These are phyloP conservation scores for Steccherinum ochraceum DNA, from an alignment of 768 basidiomycete species.

Conservation along the genomic window DNA sequence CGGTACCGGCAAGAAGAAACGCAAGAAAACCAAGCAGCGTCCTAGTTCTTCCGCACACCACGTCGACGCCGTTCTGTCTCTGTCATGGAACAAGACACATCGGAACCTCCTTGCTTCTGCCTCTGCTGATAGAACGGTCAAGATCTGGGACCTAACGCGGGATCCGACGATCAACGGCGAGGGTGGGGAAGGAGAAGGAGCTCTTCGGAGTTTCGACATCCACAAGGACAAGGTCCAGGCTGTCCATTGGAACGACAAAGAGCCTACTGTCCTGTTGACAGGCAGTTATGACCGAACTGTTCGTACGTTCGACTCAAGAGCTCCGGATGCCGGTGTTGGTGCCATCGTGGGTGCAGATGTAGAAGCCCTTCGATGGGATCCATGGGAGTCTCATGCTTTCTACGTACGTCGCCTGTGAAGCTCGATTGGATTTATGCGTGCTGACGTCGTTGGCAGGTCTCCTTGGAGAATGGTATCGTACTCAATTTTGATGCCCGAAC, in stretches of 20 bases:
- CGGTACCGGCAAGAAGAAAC: slow-evolving; percentile 97
- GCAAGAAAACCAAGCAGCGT: slow-evolving; percentile 76
- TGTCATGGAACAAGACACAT: slow-evolving; percentile 89
- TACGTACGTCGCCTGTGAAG: slow-evolving; percentile 49
- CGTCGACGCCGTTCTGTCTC: slow-evolving; percentile 87
- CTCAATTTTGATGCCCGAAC: slow-evolving; percentile 89
- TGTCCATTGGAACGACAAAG: slow-evolving; percentile 89
- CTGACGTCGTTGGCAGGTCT: slow-evolving; percentile 48
- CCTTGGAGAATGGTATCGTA: slow-evolving; percentile 91
- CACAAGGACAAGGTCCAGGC: slow-evolving; percentile 95
- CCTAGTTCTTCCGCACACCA: slow-evolving; percentile 61
- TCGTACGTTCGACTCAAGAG: slow-evolving; percentile 87
- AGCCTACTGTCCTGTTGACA: slow-evolving; percentile 85
- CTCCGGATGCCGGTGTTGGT: slow-evolving; percentile 78
- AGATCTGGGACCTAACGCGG: slow-evolving; percentile 91
- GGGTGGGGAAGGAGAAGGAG: slow-evolving; percentile 41
- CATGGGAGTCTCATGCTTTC: slow-evolving; percentile 83
- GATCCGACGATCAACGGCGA: slow-evolving; percentile 47
- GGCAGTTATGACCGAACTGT: slow-evolving; percentile 95
- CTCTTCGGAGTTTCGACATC: slow-evolving; percentile 78
- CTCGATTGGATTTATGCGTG: neutral
- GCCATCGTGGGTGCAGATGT: slow-evolving; percentile 87
- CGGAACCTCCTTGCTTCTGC: slow-evolving; percentile 89
- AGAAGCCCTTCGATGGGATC: slow-evolving; percentile 93
- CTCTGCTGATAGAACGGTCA: slow-evolving; percentile 92